Evolutionary conservation across 208 protist species (phyloP), one percentile per base, ranked within the genome.

Genomic region (Acanthamoeba culbertsoni): DNA sequence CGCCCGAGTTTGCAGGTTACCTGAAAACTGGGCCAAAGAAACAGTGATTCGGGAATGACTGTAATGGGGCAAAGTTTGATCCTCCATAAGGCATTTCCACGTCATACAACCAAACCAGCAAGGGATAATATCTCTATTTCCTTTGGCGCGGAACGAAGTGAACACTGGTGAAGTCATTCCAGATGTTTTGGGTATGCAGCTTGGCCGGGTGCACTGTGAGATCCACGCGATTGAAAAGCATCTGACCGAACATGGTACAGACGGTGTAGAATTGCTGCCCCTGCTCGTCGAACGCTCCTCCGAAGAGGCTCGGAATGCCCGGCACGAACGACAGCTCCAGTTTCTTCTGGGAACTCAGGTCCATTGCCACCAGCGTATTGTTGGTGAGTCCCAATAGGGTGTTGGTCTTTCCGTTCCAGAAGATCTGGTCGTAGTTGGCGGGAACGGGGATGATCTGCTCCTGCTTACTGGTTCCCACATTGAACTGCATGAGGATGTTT

Each of bases 401-500:
- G 68, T 77, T 77, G 68, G 68, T 77, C 42, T 77, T 77, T 31
- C 23, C 14, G 68, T 77, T 77, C 68, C 68, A 77, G 68, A 77
- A 77, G 5, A 77, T n/a, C 23, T 77, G 68, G 42, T 77, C 68
- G 68, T 77, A 77, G 33, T 37, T 48, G 42, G 46, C 26, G 37
- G 68, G 23, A 31, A 77, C 68, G 68, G 18, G 68, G 68, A 77
- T 77, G 37, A 46, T 48, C 68, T 77, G 68, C 68, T 77, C 68
- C 68, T 28, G 18, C 35, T 46, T 43, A 23, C 68, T 40, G 33
- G 68, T 77, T 8, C 37, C 68, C 3, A 77, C 68, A 40, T 77
- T 77, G 68, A 77, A 77, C 68, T 77, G 68, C 68, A 77, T 77
- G 6, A 77, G 10, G 68, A 77, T 77, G 68, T 77, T 77, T 31